A percentile compares a stretch with the other conserved stretches of the same genome.
phyloP scores from a whole-genome alignment of 1,284 basidiomycete genomes.

The Hemileia vastatrix region DNA sequence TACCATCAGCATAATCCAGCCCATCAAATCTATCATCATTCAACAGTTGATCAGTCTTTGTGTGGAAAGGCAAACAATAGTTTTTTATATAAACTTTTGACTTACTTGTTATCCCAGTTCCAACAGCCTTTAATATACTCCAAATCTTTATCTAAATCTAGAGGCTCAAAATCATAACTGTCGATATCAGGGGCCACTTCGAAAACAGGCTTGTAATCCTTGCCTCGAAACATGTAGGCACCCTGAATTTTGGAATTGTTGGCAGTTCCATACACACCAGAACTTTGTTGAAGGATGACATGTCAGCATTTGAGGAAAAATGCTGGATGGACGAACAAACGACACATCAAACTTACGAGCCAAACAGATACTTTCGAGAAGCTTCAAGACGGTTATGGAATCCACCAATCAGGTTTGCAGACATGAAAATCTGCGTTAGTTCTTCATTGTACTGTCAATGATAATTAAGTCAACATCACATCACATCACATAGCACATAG shows the following conservation, averaged over 20 bases:
- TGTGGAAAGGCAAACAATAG: slow-evolving; percentile 29
- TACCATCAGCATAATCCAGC: slow-evolving; percentile 21
- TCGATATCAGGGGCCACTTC: slow-evolving; percentile 43
- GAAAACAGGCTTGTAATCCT: slow-evolving; percentile 38
- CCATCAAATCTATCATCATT: slow-evolving; percentile 17
- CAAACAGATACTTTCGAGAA: slow-evolving; percentile 44
- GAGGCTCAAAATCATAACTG: slow-evolving; percentile 36
- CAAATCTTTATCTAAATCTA: slow-evolving; percentile 38
- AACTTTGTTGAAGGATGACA: slow-evolving; percentile 18
- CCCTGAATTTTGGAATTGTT: slow-evolving; percentile 41
- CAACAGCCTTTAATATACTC: slow-evolving; percentile 45
- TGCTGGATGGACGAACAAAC: background rate
- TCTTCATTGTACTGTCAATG: slow-evolving; percentile 25
- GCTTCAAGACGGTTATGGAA: slow-evolving; percentile 44
- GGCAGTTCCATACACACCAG: slow-evolving; percentile 43
- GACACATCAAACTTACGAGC: slow-evolving; percentile 21
- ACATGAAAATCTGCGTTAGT: slow-evolving; percentile 44
- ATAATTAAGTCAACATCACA: background rate
- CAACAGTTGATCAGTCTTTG: background rate
- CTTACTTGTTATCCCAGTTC: slow-evolving; percentile 44
- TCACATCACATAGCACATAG: slow-evolving; percentile 29
- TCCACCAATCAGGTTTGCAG: slow-evolving; percentile 37
- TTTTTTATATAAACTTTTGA: slow-evolving; percentile 32
- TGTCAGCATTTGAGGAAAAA: background rate
- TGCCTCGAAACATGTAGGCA: slow-evolving; percentile 39